phyloP scores from a whole-genome alignment of 2,329 filamentous ascomycete species.

The Cercospora canescens region DNA sequence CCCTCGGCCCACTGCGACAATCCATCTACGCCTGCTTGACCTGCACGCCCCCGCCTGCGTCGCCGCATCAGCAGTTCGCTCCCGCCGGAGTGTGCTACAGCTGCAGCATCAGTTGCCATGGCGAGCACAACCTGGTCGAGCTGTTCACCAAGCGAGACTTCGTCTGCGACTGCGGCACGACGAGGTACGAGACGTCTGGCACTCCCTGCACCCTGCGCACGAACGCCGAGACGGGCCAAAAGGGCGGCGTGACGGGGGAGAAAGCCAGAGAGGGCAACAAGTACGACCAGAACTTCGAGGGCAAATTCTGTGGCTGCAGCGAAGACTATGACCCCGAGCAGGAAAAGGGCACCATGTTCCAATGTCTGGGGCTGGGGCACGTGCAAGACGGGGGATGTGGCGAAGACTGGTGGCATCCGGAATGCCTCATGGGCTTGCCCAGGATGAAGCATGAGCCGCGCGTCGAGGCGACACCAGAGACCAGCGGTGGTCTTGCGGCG shows the following conservation, averaged over 20 bases:
- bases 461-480: slow-evolving; percentile 24
- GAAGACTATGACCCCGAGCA: slow-evolving; percentile 84
- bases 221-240: slow-evolving; percentile 70
- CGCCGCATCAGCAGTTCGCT: slow-evolving; percentile 62
- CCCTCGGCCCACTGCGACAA: too few relatives aligned
- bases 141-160: slow-evolving; percentile 96
- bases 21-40: too few relatives aligned
- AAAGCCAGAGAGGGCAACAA: slow-evolving; percentile 70
- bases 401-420: slow-evolving; percentile 97
- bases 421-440: slow-evolving; percentile 80
- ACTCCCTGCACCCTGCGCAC: slow-evolving; percentile 75
- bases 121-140: slow-evolving; percentile 91
- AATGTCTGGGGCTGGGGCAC: slow-evolving; percentile 83
- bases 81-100: slow-evolving; percentile 91
- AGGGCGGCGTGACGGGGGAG: slow-evolving; percentile 76
- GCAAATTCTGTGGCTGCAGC: slow-evolving; percentile 86
- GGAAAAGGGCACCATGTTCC: slow-evolving; percentile 97
- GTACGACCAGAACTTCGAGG: slow-evolving; percentile 95
- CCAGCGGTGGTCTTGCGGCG: slow-evolving; percentile 25
- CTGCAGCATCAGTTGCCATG: slow-evolving; percentile 94
- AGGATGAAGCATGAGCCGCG: slow-evolving; percentile 58
- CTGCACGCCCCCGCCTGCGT: slow-evolving; percentile 71
- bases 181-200: slow-evolving; percentile 64
- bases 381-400: slow-evolving; percentile 84
- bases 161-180: slow-evolving; percentile 93